A percentile compares a stretch with the other conserved stretches of the same genome.
Conservation (phyloP, 2,329 filamentous ascomycete species). For the Trematosphaeria pertusa region DNA sequence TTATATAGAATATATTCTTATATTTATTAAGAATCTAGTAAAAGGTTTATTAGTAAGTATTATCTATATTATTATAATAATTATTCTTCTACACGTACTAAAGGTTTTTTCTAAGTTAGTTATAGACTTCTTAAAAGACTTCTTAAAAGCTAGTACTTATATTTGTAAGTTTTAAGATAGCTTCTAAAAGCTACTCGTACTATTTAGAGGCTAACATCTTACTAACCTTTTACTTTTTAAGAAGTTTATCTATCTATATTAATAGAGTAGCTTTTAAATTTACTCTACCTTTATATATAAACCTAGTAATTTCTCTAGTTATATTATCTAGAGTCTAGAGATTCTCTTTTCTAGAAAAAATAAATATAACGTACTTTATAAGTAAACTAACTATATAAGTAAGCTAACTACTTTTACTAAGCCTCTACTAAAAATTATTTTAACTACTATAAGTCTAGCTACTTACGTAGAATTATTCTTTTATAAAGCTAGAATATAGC, state of each 20-base stretch:
- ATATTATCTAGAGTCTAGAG: background rate
- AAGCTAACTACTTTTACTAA: no score
- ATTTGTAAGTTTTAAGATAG: background rate
- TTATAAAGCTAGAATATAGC: no score
- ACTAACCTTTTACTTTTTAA: background rate
- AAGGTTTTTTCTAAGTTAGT: background rate
- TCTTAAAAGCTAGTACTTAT: background rate
- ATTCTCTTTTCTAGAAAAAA: background rate
- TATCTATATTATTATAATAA: background rate
- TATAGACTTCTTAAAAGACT: background rate
- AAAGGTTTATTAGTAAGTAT: conserved; percentile 3
- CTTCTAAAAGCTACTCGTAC: background rate
- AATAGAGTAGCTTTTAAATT: no score
- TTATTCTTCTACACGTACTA: background rate
- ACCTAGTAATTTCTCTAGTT: background rate
- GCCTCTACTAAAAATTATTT: no score
- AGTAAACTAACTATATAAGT: no score
- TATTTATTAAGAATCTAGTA: background rate
- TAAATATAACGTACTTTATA: no score
- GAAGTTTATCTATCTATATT: no score
- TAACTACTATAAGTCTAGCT: no score
- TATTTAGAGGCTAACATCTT: background rate
- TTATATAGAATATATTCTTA: background rate
- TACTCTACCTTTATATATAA: no score
- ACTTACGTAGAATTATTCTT: no score